These are phyloP conservation scores for Saccharomycopsis hybrid DNA, from an alignment of 1,139 yeast genomes.

Conservation along the genomic window DNA sequence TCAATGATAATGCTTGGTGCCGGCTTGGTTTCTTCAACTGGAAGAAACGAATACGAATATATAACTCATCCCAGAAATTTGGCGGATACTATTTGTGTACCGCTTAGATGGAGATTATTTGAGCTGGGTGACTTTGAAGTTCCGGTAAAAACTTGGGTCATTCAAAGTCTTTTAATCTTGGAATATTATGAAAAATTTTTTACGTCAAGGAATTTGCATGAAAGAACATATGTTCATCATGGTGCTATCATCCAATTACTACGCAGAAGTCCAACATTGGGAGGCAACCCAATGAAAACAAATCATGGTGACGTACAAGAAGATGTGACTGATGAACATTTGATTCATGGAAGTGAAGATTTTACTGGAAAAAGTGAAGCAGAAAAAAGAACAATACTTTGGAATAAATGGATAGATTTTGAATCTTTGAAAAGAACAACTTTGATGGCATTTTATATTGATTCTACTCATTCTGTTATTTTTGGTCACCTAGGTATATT, in stretches of 20 bases:
- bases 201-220: slow-evolving; percentile 53
- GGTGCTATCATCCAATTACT: slow-evolving; percentile 70
- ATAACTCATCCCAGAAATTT: slow-evolving; percentile 28
- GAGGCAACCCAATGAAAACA: slow-evolving; percentile 51
- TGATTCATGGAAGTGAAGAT: background rate
- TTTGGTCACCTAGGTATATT: slow-evolving; percentile 71
- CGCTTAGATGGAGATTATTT: slow-evolving; percentile 57
- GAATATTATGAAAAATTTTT: slow-evolving; percentile 67
- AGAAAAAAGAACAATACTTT: slow-evolving; percentile 25
- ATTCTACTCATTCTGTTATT: slow-evolving; percentile 71
- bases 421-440: slow-evolving; percentile 77
- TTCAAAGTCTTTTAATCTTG: slow-evolving; percentile 55
- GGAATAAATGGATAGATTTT: slow-evolving; percentile 66
- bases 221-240: slow-evolving; percentile 70
- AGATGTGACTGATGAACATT: slow-evolving; percentile 2
- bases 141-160: slow-evolving; percentile 58
- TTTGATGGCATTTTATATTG: slow-evolving; percentile 72
- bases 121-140: slow-evolving; percentile 54
- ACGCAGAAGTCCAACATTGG: slow-evolving; percentile 66
- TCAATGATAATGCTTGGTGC: slow-evolving; percentile 55
- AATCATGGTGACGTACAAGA: slow-evolving; percentile 14
- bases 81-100: slow-evolving; percentile 48
- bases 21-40: slow-evolving; percentile 27
- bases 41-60: slow-evolving; percentile 22
- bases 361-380: slow-evolving; percentile 6